Evolutionary conservation across 176 grass and related monocot genomes (phyloP).

Genomic region (Triticum timopheevii): DNA sequence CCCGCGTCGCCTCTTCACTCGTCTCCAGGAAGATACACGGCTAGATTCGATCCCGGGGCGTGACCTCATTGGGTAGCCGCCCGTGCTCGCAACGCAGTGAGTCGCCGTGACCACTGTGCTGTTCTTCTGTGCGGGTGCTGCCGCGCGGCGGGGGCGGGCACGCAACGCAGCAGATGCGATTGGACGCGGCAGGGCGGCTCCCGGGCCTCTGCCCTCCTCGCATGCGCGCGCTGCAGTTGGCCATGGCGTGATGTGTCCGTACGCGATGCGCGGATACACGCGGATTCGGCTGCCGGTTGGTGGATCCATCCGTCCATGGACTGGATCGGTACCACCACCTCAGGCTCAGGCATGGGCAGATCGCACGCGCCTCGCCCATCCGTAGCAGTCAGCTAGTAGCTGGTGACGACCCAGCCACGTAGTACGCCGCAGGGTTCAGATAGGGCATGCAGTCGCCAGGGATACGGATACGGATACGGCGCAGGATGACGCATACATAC

Average conservation of each 20-base stretch:
- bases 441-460: neutral
- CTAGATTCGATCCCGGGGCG: neutral
- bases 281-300: constrained; percentile 17
- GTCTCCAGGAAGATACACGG: constrained; percentile 19
- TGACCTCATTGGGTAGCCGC: constrained; percentile 1
- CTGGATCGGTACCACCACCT: constrained; percentile 3
- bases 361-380: neutral
- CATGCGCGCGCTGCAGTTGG: neutral
- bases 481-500: neutral
- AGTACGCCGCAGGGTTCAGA: neutral
- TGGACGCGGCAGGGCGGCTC: neutral
- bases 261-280: neutral
- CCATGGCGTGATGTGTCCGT: neutral
- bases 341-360: neutral
- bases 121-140: too few species aligned
- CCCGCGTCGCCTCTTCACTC: neutral
- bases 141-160: too few species aligned
- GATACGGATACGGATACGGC: constrained; percentile 25
- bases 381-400: neutral
- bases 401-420: too few species aligned
- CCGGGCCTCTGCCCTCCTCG: neutral
- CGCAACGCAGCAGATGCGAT: too few species aligned
- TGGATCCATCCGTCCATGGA: neutral
- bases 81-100: neutral
- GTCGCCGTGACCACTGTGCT: neutral